These are phyloP conservation scores for Exophiala dermatitidis DNA, from an alignment of 2,329 filamentous ascomycete genomes.

Conservation along the genomic window DNA sequence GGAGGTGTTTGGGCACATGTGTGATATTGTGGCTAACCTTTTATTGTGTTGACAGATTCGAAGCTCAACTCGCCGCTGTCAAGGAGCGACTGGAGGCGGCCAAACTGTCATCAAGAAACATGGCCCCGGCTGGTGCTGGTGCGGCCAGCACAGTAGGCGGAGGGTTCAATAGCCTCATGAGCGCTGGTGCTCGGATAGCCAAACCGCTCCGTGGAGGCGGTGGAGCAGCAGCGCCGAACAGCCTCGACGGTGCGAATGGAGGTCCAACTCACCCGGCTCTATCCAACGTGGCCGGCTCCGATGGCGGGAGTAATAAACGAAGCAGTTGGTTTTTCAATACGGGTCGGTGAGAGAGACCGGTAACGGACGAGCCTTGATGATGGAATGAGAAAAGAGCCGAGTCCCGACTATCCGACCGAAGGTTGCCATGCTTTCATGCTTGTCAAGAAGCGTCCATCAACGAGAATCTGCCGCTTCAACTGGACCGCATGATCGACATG, in stretches of 20 bases:
- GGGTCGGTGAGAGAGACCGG: slow-evolving; percentile 6
- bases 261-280: slow-evolving; percentile 31
- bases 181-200: slow-evolving; percentile 50
- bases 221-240: slow-evolving; percentile 23
- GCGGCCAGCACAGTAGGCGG: slow-evolving; percentile 49
- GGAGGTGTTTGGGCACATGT: too few species aligned
- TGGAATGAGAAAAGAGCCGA: too few species aligned
- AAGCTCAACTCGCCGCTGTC: slow-evolving; percentile 90
- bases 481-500: background rate
- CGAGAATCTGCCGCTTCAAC: background rate
- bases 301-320: slow-evolving; percentile 57
- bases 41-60: slow-evolving; percentile 60
- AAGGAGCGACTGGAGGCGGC: slow-evolving; percentile 96
- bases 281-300: slow-evolving; percentile 57
- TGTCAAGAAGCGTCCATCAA: background rate
- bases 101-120: slow-evolving; percentile 84
- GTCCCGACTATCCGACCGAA: too few species aligned
- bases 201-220: slow-evolving; percentile 57
- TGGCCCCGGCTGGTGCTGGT: slow-evolving; percentile 51
- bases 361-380: too few species aligned
- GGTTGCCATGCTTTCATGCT: background rate
- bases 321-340: slow-evolving; percentile 49
- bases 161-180: slow-evolving; percentile 31
- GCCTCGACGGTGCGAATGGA: slow-evolving; percentile 31
- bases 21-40: slow-evolving; percentile 11